Percentiles rank a stretch among this genome's conserved stretches.
Conservation (phyloP, 2,329 filamentous ascomycete genomes). For the Nemania diffusa region DNA sequence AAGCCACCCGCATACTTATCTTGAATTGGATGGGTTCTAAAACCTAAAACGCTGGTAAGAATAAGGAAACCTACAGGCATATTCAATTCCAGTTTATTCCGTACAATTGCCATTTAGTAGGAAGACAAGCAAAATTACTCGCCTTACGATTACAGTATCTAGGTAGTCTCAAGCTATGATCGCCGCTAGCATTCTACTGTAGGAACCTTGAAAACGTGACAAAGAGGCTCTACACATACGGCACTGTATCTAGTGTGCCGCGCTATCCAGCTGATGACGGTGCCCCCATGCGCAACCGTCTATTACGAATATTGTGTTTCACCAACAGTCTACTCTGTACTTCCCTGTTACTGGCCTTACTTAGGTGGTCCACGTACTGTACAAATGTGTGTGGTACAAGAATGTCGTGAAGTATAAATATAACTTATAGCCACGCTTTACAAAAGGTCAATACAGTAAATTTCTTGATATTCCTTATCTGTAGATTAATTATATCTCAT, state of each 20-base stretch:
- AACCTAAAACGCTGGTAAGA: no score
- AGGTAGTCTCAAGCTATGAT: slow-evolving; percentile 19
- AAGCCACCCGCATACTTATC: no score
- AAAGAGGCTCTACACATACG: slow-evolving; percentile 13
- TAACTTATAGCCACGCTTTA: no score
- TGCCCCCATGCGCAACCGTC: background rate
- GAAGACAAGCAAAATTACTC: background rate
- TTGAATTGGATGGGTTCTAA: no score
- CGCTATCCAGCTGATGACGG: slow-evolving; percentile 17
- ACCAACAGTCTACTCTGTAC: background rate
- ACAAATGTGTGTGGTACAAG: background rate
- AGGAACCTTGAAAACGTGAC: background rate
- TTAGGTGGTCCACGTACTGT: background rate
- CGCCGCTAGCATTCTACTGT: slow-evolving; percentile 5
- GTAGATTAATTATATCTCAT: no score
- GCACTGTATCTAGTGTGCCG: slow-evolving; percentile 2
- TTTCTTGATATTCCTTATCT: no score
- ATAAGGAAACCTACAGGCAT: no score
- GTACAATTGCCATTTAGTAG: no score
- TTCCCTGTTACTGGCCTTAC: background rate
- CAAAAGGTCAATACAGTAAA: no score
- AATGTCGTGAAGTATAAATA: no score
- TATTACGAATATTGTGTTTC: slow-evolving; percentile 12
- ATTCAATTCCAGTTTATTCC: no score
- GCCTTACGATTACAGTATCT: slow-evolving; percentile 11